A percentile compares a stretch with the other conserved stretches of the same genome.
These are phyloP conservation scores for Penicillium canariense DNA, from an alignment of 495 filamentous ascomycete genomes.

Conservation along the genomic window DNA sequence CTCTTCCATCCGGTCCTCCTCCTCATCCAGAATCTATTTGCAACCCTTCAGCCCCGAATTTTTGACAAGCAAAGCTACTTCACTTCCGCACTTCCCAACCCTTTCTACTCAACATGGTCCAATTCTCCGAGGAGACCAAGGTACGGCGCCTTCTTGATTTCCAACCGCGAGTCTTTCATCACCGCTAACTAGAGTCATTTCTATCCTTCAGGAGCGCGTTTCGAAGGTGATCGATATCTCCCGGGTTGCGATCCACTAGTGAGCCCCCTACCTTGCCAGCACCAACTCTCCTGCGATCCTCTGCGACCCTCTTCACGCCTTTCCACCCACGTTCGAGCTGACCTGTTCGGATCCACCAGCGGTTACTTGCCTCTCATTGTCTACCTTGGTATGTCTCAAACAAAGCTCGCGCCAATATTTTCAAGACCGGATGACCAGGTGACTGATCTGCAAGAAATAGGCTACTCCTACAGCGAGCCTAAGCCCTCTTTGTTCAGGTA, in stretches of 20 bases:
- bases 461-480: slow-evolving; percentile 91
- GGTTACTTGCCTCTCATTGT: slow-evolving; percentile 96
- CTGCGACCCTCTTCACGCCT: background rate
- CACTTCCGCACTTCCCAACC: background rate
- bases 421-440: background rate
- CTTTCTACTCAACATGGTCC: slow-evolving; percentile 58
- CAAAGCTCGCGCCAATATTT: background rate
- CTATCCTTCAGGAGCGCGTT: slow-evolving; percentile 77
- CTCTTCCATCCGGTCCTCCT: no score
- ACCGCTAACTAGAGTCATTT: slow-evolving; percentile 6
- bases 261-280: slow-evolving; percentile 16
- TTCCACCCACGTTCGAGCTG: slow-evolving; percentile 21
- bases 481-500: slow-evolving; percentile 91
- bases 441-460: slow-evolving; percentile 42
- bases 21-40: no score
- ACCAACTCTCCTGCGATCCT: slow-evolving; percentile 3
- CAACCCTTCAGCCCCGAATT: background rate
- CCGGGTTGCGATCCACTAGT: slow-evolving; percentile 97
- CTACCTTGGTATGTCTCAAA: slow-evolving; percentile 77
- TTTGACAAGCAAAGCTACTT: background rate
- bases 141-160: slow-evolving; percentile 41
- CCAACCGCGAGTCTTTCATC: background rate
- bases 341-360: slow-evolving; percentile 49
- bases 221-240: slow-evolving; percentile 91
- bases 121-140: slow-evolving; percentile 97